Evolutionary conservation across 176 grass and related monocot genomes (phyloP).

Genomic region (Oryza glaberrima): DNA sequence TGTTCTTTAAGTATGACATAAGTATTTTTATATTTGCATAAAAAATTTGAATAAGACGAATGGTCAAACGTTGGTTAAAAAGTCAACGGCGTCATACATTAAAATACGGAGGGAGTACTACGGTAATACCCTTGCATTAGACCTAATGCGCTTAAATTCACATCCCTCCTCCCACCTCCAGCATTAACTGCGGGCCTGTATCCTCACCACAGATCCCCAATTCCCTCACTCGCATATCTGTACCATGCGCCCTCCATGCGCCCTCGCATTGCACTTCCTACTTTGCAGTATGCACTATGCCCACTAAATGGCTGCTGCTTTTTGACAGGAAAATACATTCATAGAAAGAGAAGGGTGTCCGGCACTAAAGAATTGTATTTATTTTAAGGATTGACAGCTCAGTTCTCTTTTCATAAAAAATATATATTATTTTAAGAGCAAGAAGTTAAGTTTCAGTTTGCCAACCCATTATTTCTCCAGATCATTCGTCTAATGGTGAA

Average conservation of each 20-base stretch:
- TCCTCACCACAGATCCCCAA: not conserved
- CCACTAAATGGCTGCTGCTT: not conserved
- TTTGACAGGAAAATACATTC: not conserved
- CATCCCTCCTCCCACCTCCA: not conserved
- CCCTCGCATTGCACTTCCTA: too few species aligned
- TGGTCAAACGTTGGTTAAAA: too few species aligned
- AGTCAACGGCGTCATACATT: too few species aligned
- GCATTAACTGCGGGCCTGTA: not conserved
- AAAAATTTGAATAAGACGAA: too few species aligned
- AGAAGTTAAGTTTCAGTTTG: slow-evolving; percentile 10
- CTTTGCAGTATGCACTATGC: not conserved
- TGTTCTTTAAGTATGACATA: too few species aligned
- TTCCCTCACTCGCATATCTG: not conserved
- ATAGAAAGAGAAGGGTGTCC: not conserved
- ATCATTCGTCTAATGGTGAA: not conserved
- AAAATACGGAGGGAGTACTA: too few species aligned
- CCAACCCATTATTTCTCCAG: not conserved
- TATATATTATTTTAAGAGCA: slow-evolving; percentile 1
- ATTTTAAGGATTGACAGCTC: not conserved
- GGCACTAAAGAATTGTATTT: not conserved
- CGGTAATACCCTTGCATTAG: not conserved
- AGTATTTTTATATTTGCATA: too few species aligned
- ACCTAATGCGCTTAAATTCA: not conserved
- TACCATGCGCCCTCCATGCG: not conserved
- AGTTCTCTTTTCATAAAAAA: not conserved